These are phyloP conservation scores for Ascochyta fabae DNA, from an alignment of 2,329 filamentous ascomycete genomes.

Conservation along the genomic window DNA sequence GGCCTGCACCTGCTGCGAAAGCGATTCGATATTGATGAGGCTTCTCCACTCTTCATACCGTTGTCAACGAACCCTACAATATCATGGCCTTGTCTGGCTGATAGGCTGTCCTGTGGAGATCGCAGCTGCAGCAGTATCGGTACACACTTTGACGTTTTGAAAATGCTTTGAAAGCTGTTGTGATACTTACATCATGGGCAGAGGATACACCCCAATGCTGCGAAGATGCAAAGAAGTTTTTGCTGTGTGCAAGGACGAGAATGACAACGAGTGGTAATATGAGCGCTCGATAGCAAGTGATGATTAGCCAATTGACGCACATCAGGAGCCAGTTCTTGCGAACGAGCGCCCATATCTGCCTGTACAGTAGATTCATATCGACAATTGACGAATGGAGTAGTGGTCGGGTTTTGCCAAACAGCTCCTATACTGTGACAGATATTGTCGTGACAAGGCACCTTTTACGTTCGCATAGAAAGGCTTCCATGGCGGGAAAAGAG, in stretches of 20 bases:
- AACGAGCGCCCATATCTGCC: conserved; percentile 33
- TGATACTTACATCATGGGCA: conserved; percentile 28
- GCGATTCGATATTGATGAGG: conserved; percentile 29
- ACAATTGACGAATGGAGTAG: too few species aligned
- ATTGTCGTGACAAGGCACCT: too few species aligned
- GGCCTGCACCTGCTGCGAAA: conserved; percentile 23
- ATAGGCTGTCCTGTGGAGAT: conserved; percentile 26
- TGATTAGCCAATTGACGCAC: conserved; percentile 26
- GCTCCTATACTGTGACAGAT: too few species aligned
- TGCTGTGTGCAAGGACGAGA: conserved; percentile 29
- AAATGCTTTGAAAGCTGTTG: background rate
- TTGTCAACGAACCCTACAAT: conserved; percentile 36
- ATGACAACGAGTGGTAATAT: conserved; percentile 31
- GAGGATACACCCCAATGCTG: conserved; percentile 31
- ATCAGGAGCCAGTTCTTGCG: conserved; percentile 38
- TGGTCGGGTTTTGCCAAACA: background rate
- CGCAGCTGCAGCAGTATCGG: conserved; percentile 18
- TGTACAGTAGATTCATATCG: conserved; percentile 25
- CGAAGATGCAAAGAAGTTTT: conserved; percentile 31
- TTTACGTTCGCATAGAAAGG: too few species aligned
- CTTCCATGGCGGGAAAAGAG: too few species aligned
- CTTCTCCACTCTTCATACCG: conserved; percentile 30
- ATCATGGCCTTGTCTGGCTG: conserved; percentile 17
- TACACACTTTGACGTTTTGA: background rate
- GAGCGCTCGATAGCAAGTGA: conserved; percentile 34